These are phyloP conservation scores for Plasmodium coatneyi DNA, from an alignment of 169 alveolate species.

Conservation along the genomic window DNA sequence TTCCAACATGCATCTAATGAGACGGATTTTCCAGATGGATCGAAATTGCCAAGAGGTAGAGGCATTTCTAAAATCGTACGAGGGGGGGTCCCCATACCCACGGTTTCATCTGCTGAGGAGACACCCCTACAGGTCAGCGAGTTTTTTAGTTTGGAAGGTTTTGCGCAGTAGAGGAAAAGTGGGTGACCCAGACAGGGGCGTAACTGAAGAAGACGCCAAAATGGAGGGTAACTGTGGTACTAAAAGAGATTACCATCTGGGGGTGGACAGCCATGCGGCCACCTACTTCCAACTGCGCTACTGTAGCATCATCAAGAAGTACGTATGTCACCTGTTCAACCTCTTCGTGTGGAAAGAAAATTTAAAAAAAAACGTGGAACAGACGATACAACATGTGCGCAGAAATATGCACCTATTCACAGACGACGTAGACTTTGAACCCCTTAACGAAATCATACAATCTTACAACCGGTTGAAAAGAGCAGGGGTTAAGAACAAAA, in stretches of 20 bases:
- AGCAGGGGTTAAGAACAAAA: neutral
- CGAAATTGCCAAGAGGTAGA: slow-evolving; percentile 26
- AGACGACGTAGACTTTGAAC: neutral
- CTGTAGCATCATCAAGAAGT: slow-evolving; percentile 4
- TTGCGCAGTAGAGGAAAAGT: neutral
- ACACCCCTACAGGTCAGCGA: slow-evolving; percentile 1
- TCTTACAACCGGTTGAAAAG: neutral
- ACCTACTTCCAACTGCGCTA: slow-evolving; percentile 25
- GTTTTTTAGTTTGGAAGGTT: slow-evolving; percentile 1
- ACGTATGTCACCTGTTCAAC: slow-evolving; percentile 45
- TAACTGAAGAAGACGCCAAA: neutral
- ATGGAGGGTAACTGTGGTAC: neutral
- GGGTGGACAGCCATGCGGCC: neutral
- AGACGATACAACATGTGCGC: neutral
- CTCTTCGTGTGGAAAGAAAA: slow-evolving; percentile 43
- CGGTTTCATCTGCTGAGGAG: slow-evolving; percentile 1
- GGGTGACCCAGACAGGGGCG: neutral
- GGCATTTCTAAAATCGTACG: slow-evolving; percentile 20
- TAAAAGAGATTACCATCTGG: neutral
- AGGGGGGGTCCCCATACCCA: neutral
- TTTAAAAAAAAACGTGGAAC: slow-evolving; percentile 10
- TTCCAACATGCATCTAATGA: slow-evolving; percentile 9
- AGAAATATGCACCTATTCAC: slow-evolving; percentile 24
- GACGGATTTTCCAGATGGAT: slow-evolving; percentile 13
- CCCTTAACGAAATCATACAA: slow-evolving; percentile 15